phyloP scores from a whole-genome alignment of 176 grass and related monocot genomes.

The Dactylis glomerata region DNA sequence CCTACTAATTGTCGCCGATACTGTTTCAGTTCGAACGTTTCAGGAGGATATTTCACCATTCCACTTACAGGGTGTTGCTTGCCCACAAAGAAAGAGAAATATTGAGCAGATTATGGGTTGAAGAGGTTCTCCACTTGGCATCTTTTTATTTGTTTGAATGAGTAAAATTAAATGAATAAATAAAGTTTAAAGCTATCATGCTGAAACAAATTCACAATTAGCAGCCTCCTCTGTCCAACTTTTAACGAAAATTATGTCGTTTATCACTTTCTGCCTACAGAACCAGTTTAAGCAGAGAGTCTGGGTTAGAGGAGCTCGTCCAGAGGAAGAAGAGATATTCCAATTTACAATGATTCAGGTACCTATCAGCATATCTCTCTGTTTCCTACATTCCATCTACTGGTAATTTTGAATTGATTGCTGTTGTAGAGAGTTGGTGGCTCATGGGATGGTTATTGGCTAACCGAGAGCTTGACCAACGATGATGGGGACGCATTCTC shows the following conservation, averaged over 20 bases:
- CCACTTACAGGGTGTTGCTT: conserved; percentile 69
- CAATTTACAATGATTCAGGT: conserved; percentile 97
- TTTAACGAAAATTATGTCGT: not conserved
- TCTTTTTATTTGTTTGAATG: not conserved
- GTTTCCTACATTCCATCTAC: not conserved
- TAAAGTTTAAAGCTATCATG: not conserved
- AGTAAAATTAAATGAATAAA: not conserved
- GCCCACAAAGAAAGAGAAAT: conserved; percentile 78
- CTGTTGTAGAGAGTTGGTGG: conserved; percentile 62
- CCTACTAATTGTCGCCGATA: not conserved
- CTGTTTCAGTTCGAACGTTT: conserved; percentile 84
- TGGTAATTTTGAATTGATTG: conserved; percentile 16
- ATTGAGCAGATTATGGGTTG: conserved; percentile 82
- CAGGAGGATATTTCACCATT: conserved; percentile 89
- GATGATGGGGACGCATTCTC: conserved; percentile 70
- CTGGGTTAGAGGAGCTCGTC: conserved; percentile 46
- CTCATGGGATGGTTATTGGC: conserved; percentile 89
- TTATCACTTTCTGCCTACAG: not conserved
- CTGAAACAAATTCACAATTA: not conserved
- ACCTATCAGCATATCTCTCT: conserved; percentile 6
- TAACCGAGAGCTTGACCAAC: conserved; percentile 85
- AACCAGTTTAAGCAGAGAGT: conserved; percentile 2
- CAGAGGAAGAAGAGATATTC: conserved; percentile 86
- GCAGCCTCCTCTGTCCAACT: not conserved
- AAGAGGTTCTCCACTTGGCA: conserved; percentile 51